phyloP scores from a whole-genome alignment of 176 grass and related monocot genomes.

The Elymus sibiricus region DNA sequence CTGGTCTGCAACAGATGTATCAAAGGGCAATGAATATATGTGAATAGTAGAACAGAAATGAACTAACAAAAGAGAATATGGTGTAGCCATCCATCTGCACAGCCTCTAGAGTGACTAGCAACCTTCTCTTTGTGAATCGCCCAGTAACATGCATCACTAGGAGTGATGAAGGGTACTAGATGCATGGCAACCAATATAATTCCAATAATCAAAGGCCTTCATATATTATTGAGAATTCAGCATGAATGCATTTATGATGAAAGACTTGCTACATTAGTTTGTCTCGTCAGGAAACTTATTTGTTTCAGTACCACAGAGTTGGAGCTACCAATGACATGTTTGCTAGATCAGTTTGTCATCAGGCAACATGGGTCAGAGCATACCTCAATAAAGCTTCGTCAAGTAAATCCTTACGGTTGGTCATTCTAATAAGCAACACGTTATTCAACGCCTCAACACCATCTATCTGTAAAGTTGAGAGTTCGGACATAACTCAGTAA shows the following conservation, averaged over 20 bases:
- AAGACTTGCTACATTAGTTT: neutral
- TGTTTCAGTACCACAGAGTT: neutral
- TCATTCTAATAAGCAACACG: conserved; percentile 99
- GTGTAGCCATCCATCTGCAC: neutral
- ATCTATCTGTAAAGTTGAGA: conserved; percentile 68
- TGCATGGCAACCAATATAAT: neutral
- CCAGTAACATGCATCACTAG: neutral
- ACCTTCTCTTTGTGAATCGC: neutral
- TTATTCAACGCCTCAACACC: conserved; percentile 96
- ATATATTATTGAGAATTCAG: neutral
- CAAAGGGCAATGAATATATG: conserved; percentile 20
- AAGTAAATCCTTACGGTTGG: conserved; percentile 95
- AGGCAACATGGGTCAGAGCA: conserved; percentile 9
- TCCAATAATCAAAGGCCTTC: neutral
- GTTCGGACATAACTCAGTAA: conserved; percentile 29
- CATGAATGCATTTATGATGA: neutral
- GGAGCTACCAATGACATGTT: neutral
- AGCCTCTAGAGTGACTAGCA: neutral
- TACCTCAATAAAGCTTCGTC: conserved; percentile 95
- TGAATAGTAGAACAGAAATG: neutral
- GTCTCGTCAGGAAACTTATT: conserved; percentile 5
- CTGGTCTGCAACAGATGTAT: conserved; percentile 54
- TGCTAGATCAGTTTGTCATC: conserved; percentile 2
- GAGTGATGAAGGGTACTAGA: conserved; percentile 5
- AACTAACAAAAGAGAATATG: conserved; percentile 14